Evolutionary conservation across 176 grass and related monocot species (phyloP).

Genomic region (Aegilops speltoides): DNA sequence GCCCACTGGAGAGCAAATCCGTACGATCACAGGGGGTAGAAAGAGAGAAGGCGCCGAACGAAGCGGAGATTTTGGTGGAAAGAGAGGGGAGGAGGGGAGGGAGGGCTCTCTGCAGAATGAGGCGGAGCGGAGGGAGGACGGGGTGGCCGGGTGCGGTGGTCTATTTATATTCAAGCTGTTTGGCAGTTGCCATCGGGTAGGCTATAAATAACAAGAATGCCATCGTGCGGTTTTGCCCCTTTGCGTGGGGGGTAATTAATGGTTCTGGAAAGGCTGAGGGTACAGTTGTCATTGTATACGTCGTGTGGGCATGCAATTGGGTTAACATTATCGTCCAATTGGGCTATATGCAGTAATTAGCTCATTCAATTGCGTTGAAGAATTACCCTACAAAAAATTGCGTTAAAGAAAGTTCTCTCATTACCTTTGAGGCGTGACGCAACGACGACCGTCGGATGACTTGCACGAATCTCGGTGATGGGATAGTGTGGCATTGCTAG

Average conservation of each 20-base stretch:
- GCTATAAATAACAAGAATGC: background rate
- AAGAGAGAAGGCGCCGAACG: background rate
- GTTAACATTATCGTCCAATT: too few species aligned
- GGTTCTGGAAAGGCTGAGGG: background rate
- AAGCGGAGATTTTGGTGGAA: background rate
- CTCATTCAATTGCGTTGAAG: too few species aligned
- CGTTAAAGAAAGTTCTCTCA: too few species aligned
- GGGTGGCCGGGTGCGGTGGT: background rate
- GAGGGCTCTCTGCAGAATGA: background rate
- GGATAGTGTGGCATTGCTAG: too few species aligned
- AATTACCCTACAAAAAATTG: too few species aligned
- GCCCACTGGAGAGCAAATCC: constrained; percentile 6
- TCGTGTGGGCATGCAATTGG: background rate
- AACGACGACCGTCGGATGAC: too few species aligned
- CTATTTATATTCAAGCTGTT: background rate
- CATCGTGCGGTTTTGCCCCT: background rate
- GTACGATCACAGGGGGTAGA: background rate
- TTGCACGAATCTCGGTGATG: too few species aligned
- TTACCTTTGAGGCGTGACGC: too few species aligned
- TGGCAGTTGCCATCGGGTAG: background rate
- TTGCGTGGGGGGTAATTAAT: background rate
- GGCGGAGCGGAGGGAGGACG: background rate
- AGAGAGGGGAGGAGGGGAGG: background rate
- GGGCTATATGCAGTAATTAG: too few species aligned
- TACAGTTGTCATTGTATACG: background rate